Conservation (phyloP, 768 basidiomycete genomes). For the Serendipita sp. region DNA sequence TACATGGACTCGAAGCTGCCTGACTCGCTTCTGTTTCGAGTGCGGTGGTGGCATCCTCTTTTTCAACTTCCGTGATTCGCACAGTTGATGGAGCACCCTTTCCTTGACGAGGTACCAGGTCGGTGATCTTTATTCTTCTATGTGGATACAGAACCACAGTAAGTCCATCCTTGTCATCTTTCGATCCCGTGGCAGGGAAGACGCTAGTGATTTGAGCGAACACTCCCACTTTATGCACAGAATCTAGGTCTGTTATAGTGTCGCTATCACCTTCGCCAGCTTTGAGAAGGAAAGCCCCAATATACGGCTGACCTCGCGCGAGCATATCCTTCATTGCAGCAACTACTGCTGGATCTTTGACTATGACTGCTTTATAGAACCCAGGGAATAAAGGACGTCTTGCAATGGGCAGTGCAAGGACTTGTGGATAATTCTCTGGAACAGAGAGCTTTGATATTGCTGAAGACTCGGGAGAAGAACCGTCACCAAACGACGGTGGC, state of each 20-base stretch:
- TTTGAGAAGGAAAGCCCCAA: slow-evolving; percentile 92
- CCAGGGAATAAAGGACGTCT: slow-evolving; percentile 92
- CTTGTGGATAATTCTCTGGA: slow-evolving; percentile 82
- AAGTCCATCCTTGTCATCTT: slow-evolving; percentile 64
- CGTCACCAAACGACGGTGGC: slow-evolving; percentile 16
- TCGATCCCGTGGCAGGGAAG: slow-evolving; percentile 39
- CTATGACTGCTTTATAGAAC: slow-evolving; percentile 95
- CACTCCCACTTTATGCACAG: slow-evolving; percentile 85
- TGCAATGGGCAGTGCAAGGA: slow-evolving; percentile 88
- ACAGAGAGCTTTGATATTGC: slow-evolving; percentile 74
- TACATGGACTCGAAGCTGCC: slow-evolving; percentile 2
- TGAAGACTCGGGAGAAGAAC: slow-evolving; percentile 16
- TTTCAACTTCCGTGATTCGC: slow-evolving; percentile 20
- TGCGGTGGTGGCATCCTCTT: slow-evolving; percentile 24
- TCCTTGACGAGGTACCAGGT: slow-evolving; percentile 55
- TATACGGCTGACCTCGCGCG: slow-evolving; percentile 90
- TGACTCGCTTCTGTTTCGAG: not conserved
- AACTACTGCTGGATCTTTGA: slow-evolving; percentile 80
- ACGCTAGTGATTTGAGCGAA: slow-evolving; percentile 95
- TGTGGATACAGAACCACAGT: slow-evolving; percentile 93
- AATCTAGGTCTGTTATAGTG: slow-evolving; percentile 72
- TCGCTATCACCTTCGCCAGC: slow-evolving; percentile 88
- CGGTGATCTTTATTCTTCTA: slow-evolving; percentile 73
- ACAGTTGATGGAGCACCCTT: slow-evolving; percentile 23
- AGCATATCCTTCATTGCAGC: slow-evolving; percentile 92